These are phyloP conservation scores for Xylariales sp. DNA, from an alignment of 2,329 filamentous ascomycete species.

Conservation along the genomic window DNA sequence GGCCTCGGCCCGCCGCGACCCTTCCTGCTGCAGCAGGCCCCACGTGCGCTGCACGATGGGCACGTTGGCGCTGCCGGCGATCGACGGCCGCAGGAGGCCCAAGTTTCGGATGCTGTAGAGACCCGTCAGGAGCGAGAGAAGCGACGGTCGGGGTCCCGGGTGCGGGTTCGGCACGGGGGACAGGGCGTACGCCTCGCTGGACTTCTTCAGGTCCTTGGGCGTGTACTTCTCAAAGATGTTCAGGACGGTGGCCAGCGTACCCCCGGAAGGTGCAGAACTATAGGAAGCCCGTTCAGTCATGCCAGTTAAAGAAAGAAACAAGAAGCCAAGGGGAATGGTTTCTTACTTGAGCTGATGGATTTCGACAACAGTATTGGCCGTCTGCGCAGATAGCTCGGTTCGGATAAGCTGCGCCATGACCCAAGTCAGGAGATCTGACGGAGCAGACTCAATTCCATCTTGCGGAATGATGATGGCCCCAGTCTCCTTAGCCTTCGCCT, in stretches of 20 bases:
- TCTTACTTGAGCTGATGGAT: conserved; percentile 36
- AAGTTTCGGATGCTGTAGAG: conserved; percentile 44
- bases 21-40: conserved; percentile 50
- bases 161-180: conserved; percentile 50
- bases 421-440: conserved; percentile 56
- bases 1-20: conserved; percentile 37
- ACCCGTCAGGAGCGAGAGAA: conserved; percentile 45
- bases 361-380: conserved; percentile 50
- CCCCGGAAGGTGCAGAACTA: conserved; percentile 54
- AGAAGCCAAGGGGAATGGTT: too few relatives aligned
- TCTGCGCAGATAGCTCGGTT: conserved; percentile 42
- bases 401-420: conserved; percentile 46
- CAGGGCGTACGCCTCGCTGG: conserved; percentile 47
- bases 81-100: conserved; percentile 51
- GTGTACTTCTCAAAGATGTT: conserved; percentile 50
- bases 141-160: conserved; percentile 24
- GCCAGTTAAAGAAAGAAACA: background rate
- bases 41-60: conserved; percentile 57
- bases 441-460: conserved; percentile 57
- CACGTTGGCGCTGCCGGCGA: conserved; percentile 44
- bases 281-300: conserved; percentile 6
- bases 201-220: conserved; percentile 39
- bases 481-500: conserved; percentile 42
- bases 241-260: conserved; percentile 65
- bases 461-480: conserved; percentile 60